These are phyloP conservation scores for Lachnellula subtilissima DNA, from an alignment of 2,329 filamentous ascomycete genomes.

Conservation along the genomic window DNA sequence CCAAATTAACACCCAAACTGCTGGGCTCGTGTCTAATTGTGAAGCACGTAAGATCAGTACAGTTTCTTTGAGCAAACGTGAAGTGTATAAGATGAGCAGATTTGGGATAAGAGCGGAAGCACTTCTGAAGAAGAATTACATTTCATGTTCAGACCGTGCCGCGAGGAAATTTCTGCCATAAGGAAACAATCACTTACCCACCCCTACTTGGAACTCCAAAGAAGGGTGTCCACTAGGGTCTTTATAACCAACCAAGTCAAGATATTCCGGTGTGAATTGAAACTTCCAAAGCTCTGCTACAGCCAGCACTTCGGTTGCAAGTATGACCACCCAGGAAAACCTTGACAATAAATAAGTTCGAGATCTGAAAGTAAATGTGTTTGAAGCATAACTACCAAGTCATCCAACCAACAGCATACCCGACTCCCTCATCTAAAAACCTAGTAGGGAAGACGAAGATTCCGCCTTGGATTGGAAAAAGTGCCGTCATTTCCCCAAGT, in stretches of 20 bases:
- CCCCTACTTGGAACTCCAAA: slow-evolving; percentile 27
- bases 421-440: slow-evolving; percentile 15
- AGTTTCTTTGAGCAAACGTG: too few species aligned
- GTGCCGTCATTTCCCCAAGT: slow-evolving; percentile 37
- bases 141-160: too few species aligned
- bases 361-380: not conserved
- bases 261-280: slow-evolving; percentile 32
- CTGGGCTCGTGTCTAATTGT: slow-evolving; percentile 28
- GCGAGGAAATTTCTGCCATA: too few species aligned
- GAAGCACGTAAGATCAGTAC: too few species aligned
- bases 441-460: slow-evolving; percentile 14
- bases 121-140: too few species aligned
- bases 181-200: not conserved
- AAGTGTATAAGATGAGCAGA: too few species aligned
- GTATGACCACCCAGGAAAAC: slow-evolving; percentile 32
- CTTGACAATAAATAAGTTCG: slow-evolving; percentile 19
- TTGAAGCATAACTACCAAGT: slow-evolving; percentile 32
- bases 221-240: slow-evolving; percentile 14
- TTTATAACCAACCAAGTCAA: slow-evolving; percentile 31
- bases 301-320: slow-evolving; percentile 36
- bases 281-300: slow-evolving; percentile 39
- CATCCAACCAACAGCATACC: slow-evolving; percentile 34
- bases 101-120: too few species aligned
- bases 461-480: slow-evolving; percentile 36
- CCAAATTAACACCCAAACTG: slow-evolving; percentile 35